Conservation (phyloP, 129 eudicot genomes). For the Lactuca sativa region DNA sequence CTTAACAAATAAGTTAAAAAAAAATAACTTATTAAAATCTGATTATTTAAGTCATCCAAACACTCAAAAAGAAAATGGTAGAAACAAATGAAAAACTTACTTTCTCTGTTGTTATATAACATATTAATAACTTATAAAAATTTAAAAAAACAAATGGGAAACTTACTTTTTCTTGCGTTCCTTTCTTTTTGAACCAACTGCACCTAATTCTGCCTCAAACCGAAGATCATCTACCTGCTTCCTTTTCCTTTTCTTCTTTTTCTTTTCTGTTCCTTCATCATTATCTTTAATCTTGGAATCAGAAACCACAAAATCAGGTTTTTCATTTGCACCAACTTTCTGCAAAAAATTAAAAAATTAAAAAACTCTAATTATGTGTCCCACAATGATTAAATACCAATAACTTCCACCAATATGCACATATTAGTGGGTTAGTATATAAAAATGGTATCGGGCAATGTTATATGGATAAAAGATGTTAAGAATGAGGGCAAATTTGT, state of each 20-base stretch:
- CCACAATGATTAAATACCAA: no score
- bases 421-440: no score
- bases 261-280: constrained; percentile 44
- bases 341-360: constrained; percentile 19
- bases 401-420: not conserved
- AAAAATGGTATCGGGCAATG: no score
- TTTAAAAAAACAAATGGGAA: not conserved
- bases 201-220: constrained; percentile 52
- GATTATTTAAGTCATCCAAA: no score
- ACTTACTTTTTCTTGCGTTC: constrained; percentile 82
- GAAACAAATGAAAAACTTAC: no score
- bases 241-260: constrained; percentile 74
- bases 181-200: constrained; percentile 55
- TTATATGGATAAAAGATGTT: no score
- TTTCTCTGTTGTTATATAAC: not conserved
- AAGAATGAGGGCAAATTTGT: no score
- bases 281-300: constrained; percentile 31
- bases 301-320: constrained; percentile 19
- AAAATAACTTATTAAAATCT: no score
- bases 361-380: not conserved
- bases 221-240: constrained; percentile 70
- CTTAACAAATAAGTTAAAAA: no score
- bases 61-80: no score
- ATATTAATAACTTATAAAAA: not conserved
- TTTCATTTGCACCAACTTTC: constrained; percentile 39